Evolutionary conservation across 768 basidiomycete genomes (phyloP), one percentile per base, ranked within the genome.

Genomic region (Mycena amicta): DNA sequence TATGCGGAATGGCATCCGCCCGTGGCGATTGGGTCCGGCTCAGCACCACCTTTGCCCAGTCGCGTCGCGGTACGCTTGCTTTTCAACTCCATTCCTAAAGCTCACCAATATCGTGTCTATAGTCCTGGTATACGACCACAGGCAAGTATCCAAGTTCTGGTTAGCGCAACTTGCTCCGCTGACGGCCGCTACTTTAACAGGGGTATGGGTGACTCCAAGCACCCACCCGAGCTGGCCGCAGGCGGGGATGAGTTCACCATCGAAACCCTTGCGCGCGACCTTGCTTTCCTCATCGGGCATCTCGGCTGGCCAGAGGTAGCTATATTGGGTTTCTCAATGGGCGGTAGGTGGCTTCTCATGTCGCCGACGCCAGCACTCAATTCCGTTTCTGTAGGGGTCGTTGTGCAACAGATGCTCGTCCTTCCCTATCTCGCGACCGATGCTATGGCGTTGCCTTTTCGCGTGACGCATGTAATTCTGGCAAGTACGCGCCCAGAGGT

Each of bases 101-200:
- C 8, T 45, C 8, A 45, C 22, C 22, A 8, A 23, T 8, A 15
- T 15, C 22, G 8, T 8, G 43, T 23, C 8, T n/a, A 15, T 11
- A 71, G 70, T 71, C 33, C 51, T 71, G 40, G 49, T 69, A 23
- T n/a, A n/a, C n/a, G n/a, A n/a, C n/a, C n/a, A n/a, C n/a, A n/a
- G n/a, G n/a, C n/a, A n/a, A n/a, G n/a, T n/a, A n/a, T n/a, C n/a
- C n/a, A n/a, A n/a, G n/a, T n/a, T n/a, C n/a, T n/a, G n/a, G n/a
- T n/a, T n/a, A n/a, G n/a, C n/a, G n/a, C n/a, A n/a, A n/a, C n/a
- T n/a, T n/a, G n/a, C n/a, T n/a, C n/a, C n/a, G n/a, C n/a, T n/a
- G n/a, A n/a, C n/a, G n/a, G n/a, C n/a, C n/a, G n/a, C n/a, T 71
- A 66, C 57, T 70, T 70, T 39, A 68, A 69, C 40, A 67, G 70